Evolutionary conservation across 768 basidiomycete species (phyloP).

Genomic region (Lactarius vividus): DNA sequence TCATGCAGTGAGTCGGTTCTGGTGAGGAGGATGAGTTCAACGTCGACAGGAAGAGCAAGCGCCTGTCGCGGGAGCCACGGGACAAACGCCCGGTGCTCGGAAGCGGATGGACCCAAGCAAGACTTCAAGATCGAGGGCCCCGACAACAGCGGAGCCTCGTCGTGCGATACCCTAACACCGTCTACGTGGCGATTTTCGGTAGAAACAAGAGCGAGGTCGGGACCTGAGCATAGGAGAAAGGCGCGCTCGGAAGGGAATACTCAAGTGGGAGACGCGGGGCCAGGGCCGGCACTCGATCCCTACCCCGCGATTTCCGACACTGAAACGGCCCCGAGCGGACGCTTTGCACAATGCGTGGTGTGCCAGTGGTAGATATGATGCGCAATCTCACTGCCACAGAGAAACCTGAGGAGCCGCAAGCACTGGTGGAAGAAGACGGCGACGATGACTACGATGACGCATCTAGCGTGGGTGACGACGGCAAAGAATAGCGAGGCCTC

Average conservation of each 20-base stretch:
- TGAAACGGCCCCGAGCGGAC: conserved; percentile 9
- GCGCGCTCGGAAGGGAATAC: conserved; percentile 52
- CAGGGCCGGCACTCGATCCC: conserved; percentile 46
- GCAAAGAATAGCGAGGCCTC: too few species aligned
- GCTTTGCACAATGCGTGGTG: conserved; percentile 48
- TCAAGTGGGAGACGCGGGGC: conserved; percentile 44
- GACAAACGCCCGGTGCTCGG: conserved; percentile 78
- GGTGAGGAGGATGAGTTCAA: conserved; percentile 53
- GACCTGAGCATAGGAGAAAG: conserved; percentile 48
- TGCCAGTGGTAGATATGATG: conserved; percentile 54
- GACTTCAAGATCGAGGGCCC: conserved; percentile 44
- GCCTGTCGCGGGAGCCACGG: conserved; percentile 54
- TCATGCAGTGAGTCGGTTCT: conserved; percentile 64
- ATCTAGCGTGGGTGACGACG: too few species aligned
- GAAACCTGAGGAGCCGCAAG: too few species aligned
- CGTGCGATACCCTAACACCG: conserved; percentile 62
- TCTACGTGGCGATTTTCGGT: conserved; percentile 75
- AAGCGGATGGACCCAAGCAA: conserved; percentile 74
- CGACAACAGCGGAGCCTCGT: conserved; percentile 56
- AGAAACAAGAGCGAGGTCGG: conserved; percentile 48
- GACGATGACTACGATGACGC: too few species aligned
- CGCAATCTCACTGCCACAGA: conserved; percentile 40
- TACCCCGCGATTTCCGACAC: conserved; percentile 29
- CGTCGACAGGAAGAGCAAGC: conserved; percentile 50
- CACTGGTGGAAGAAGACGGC: too few species aligned